Percentiles rank a stretch among this genome's conserved stretches.
These are phyloP conservation scores for Cryptomeria japonica DNA, from an alignment of 75 land plant genomes.

Conservation along the genomic window DNA sequence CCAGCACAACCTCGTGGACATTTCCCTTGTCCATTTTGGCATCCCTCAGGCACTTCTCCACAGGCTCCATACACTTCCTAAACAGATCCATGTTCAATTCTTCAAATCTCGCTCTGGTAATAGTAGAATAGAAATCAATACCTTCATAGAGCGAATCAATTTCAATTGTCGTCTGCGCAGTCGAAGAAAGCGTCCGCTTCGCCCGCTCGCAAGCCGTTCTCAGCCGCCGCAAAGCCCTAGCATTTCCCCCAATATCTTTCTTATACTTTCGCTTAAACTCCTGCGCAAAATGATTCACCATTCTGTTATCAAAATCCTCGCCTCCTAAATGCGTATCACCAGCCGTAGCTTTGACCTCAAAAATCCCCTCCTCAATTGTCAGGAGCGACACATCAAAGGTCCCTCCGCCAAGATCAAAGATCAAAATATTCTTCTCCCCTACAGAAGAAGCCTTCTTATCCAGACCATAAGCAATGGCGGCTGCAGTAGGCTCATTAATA, in stretches of 20 bases:
- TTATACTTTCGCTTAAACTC: conserved; percentile 64
- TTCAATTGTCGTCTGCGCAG: conserved; percentile 49
- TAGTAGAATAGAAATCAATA: conserved; percentile 63
- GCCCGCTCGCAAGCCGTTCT: conserved; percentile 59
- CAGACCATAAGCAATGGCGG: conserved; percentile 68
- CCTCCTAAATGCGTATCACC: conserved; percentile 67
- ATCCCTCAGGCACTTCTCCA: conserved; percentile 54
- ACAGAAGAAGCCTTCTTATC: conserved; percentile 52
- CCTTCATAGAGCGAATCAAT: conserved; percentile 62
- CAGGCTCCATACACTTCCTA: conserved; percentile 63
- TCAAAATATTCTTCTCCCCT: conserved; percentile 58
- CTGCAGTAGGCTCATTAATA: conserved; percentile 61
- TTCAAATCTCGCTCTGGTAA: conserved; percentile 53
- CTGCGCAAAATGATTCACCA: conserved; percentile 61
- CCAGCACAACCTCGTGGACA: conserved; percentile 46
- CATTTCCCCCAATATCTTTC: conserved; percentile 56
- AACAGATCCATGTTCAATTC: conserved; percentile 56
- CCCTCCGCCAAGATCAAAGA: conserved; percentile 64
- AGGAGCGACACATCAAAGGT: conserved; percentile 62
- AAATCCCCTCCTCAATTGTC: conserved; percentile 63
- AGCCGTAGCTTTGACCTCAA: conserved; percentile 65
- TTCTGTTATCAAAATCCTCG: conserved; percentile 55
- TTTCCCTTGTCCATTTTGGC: conserved; percentile 56
- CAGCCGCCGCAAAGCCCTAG: conserved; percentile 48
- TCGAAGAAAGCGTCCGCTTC: conserved; percentile 55